These are phyloP conservation scores for Carallia brachiata DNA, from an alignment of 345 rosid species.

Conservation along the genomic window DNA sequence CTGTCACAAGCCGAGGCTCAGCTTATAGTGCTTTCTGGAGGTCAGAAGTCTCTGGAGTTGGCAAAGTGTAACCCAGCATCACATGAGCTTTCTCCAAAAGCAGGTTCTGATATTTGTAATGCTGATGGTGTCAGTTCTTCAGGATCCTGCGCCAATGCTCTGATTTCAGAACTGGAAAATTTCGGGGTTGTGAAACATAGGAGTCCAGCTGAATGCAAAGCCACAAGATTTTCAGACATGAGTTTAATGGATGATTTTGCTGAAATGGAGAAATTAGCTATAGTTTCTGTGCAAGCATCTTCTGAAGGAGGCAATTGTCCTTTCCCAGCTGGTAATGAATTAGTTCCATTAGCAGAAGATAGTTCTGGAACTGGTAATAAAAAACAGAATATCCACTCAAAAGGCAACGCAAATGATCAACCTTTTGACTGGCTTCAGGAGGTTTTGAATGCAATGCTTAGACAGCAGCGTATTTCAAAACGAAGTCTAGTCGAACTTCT, in stretches of 20 bases:
- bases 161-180: slow-evolving; percentile 47
- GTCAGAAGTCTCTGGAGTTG: slow-evolving; percentile 34
- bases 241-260: slow-evolving; percentile 68
- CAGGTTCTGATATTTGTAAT: slow-evolving; percentile 42
- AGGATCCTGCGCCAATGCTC: slow-evolving; percentile 61
- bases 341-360: slow-evolving; percentile 27
- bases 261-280: slow-evolving; percentile 82
- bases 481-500: slow-evolving; percentile 51
- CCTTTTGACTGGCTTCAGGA: slow-evolving; percentile 93
- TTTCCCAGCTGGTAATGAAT: slow-evolving; percentile 24
- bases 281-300: slow-evolving; percentile 49
- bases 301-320: slow-evolving; percentile 18
- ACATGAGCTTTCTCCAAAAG: slow-evolving; percentile 26
- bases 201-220: slow-evolving; percentile 27
- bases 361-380: slow-evolving; percentile 8
- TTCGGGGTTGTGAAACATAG: slow-evolving; percentile 37
- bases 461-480: slow-evolving; percentile 64
- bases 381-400: slow-evolving; percentile 21
- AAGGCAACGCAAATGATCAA: slow-evolving; percentile 28
- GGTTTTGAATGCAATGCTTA: slow-evolving; percentile 65
- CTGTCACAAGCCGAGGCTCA: slow-evolving; percentile 44
- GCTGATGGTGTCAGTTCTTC: slow-evolving; percentile 53
- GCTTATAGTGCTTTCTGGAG: slow-evolving; percentile 26
- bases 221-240: slow-evolving; percentile 44
- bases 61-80: slow-evolving; percentile 23